Evolutionary conservation across 805 yeast species (phyloP).

Genomic region (Cyberlindnera maritima): DNA sequence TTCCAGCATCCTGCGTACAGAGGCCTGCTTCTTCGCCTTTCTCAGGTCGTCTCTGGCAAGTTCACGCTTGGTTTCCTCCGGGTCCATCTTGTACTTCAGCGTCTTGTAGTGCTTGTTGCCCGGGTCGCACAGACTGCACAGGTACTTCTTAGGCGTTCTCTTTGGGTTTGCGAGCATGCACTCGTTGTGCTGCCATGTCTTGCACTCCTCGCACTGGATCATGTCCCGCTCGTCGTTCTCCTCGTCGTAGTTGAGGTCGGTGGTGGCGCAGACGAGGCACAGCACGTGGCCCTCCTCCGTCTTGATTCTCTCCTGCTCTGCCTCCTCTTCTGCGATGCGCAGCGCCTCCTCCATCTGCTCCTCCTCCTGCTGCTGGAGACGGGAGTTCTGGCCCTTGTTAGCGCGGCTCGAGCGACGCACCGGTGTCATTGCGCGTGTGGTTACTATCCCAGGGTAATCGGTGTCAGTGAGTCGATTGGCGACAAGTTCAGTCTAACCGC

Average conservation of each 20-base stretch:
- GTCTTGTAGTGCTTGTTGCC: conserved; percentile 29
- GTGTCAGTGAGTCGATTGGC: no score
- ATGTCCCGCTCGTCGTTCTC: conserved; percentile 51
- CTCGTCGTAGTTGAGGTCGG: conserved; percentile 54
- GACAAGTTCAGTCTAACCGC: no score
- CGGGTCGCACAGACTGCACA: conserved; percentile 55
- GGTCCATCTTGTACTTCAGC: conserved; percentile 32
- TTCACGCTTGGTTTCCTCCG: conserved; percentile 19
- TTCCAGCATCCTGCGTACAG: conserved; percentile 2
- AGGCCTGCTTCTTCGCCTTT: conserved; percentile 9
- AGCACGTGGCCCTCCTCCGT: conserved; percentile 38
- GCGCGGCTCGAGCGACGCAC: conserved; percentile 42
- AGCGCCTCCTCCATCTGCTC: conserved; percentile 31
- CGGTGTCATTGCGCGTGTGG: conserved; percentile 15
- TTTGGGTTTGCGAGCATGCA: conserved; percentile 51
- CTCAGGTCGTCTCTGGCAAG: conserved; percentile 10
- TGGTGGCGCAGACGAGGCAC: conserved; percentile 62
- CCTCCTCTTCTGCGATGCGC: conserved; percentile 9
- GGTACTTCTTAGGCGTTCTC: conserved; percentile 45
- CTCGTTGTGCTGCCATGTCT: conserved; percentile 68
- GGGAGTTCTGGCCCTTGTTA: conserved; percentile 39
- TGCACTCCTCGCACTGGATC: conserved; percentile 65
- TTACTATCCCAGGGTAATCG: no score
- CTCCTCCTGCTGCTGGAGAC: conserved; percentile 26
- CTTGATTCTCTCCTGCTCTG: conserved; percentile 17